Percentiles rank a stretch among this genome's conserved stretches.
These are phyloP conservation scores for Ceratobasidium theobromae DNA, from an alignment of 1,284 basidiomycete species.

Conservation along the genomic window DNA sequence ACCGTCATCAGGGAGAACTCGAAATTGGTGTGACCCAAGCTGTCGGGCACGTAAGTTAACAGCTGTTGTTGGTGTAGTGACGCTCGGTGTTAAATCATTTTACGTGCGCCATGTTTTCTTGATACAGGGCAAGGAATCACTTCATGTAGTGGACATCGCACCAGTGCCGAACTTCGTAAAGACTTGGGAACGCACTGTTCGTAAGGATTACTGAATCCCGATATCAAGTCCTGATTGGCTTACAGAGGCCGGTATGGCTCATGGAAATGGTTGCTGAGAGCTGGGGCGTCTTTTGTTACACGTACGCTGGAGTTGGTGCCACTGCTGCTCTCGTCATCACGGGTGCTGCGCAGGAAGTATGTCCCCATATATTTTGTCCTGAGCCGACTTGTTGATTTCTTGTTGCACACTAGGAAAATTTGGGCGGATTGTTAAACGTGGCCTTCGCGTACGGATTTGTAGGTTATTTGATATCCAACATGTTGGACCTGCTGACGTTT, in stretches of 20 bases:
- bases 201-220: slow-evolving; percentile 44
- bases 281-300: slow-evolving; percentile 53
- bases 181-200: slow-evolving; percentile 61
- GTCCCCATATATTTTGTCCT: slow-evolving; percentile 31
- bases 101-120: neutral
- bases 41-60: slow-evolving; percentile 14
- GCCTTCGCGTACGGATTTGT: slow-evolving; percentile 58
- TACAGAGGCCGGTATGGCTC: slow-evolving; percentile 43
- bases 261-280: slow-evolving; percentile 33
- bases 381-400: neutral
- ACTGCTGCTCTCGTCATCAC: slow-evolving; percentile 58
- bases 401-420: slow-evolving; percentile 4
- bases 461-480: neutral
- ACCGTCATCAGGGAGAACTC: slow-evolving; percentile 25
- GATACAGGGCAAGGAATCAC: slow-evolving; percentile 14
- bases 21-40: slow-evolving; percentile 29
- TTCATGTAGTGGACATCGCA: slow-evolving; percentile 43
- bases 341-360: slow-evolving; percentile 47
- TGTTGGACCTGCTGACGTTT: neutral
- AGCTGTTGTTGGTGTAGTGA: neutral
- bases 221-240: neutral
- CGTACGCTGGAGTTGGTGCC: slow-evolving; percentile 62
- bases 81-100: neutral
- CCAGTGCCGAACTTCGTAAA: slow-evolving; percentile 47
- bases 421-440: slow-evolving; percentile 51